Conservation (phyloP, 768 basidiomycete species). For the Nevesoporus exiguus region DNA sequence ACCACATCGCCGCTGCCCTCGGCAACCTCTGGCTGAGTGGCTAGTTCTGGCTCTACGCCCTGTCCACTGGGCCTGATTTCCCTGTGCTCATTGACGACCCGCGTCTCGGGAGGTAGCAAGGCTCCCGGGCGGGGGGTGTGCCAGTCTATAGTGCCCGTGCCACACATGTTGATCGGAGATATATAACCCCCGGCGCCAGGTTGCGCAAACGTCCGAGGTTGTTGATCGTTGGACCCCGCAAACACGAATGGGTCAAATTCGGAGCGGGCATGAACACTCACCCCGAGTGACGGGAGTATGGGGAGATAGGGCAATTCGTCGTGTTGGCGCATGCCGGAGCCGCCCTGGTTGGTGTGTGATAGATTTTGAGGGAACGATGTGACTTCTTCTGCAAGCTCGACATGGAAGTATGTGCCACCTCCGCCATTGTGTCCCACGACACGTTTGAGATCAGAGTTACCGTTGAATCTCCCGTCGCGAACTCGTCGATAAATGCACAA, state of each 20-base stretch:
- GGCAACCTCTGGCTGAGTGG: constrained; percentile 20
- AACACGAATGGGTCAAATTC: constrained; percentile 8
- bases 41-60: constrained; percentile 15
- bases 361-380: constrained; percentile 21
- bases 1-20: constrained; percentile 24
- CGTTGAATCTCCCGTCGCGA: constrained; percentile 42
- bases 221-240: neutral
- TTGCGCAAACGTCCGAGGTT: constrained; percentile 6
- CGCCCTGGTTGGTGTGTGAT: constrained; percentile 1
- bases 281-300: neutral
- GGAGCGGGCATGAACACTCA: neutral
- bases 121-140: constrained; percentile 9
- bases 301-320: constrained; percentile 9
- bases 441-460: constrained; percentile 48
- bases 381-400: constrained; percentile 31
- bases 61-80: constrained; percentile 16
- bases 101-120: constrained; percentile 25
- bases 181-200: constrained; percentile 4
- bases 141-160: constrained; percentile 19
- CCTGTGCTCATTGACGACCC: constrained; percentile 24
- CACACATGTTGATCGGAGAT: constrained; percentile 9
- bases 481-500: constrained; percentile 27
- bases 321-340: constrained; percentile 24
- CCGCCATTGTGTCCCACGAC: constrained; percentile 28
- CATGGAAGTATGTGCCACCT: constrained; percentile 23